These are phyloP conservation scores for Mortierella sp. DNA, from an alignment of 371 early-diverging fungal species.

Conservation along the genomic window DNA sequence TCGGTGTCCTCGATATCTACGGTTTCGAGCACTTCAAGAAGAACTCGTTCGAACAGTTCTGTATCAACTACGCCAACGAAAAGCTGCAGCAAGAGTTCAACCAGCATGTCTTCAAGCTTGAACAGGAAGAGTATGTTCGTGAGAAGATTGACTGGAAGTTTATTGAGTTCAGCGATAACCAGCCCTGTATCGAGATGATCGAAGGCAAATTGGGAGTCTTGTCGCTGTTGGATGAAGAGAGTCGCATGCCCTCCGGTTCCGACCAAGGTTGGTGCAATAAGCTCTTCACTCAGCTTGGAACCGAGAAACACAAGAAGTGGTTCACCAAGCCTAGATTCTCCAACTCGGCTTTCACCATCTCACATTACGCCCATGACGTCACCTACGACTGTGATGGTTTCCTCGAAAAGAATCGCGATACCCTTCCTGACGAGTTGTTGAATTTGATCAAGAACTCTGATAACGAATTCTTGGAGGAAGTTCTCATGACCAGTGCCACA, in stretches of 20 bases:
- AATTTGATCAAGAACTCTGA: slow-evolving; percentile 76
- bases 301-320: slow-evolving; percentile 77
- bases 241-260: slow-evolving; percentile 91
- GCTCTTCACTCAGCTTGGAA: slow-evolving; percentile 82
- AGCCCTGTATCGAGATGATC: slow-evolving; percentile 99
- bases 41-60: slow-evolving; percentile 99
- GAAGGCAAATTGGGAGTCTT: slow-evolving; percentile 97
- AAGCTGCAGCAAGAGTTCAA: slow-evolving; percentile 99
- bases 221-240: slow-evolving; percentile 95
- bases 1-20: slow-evolving; percentile 97
- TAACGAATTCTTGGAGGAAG: slow-evolving; percentile 83
- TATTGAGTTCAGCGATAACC: slow-evolving; percentile 98
- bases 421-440: slow-evolving; percentile 94
- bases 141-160: slow-evolving; percentile 94
- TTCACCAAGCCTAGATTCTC: slow-evolving; percentile 94
- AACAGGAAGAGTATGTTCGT: slow-evolving; percentile 95
- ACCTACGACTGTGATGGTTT: slow-evolving; percentile 95
- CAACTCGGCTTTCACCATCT: slow-evolving; percentile 83
- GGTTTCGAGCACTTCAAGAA: slow-evolving; percentile 97
- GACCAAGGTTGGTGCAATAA: slow-evolving; percentile 89
- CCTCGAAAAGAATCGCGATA: slow-evolving; percentile 99
- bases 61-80: slow-evolving; percentile 99
- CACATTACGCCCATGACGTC: slow-evolving; percentile 95
- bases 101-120: slow-evolving; percentile 93
- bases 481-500: slow-evolving; percentile 69